Conservation (phyloP, 441 rosid species). For the Populus hybrid region DNA sequence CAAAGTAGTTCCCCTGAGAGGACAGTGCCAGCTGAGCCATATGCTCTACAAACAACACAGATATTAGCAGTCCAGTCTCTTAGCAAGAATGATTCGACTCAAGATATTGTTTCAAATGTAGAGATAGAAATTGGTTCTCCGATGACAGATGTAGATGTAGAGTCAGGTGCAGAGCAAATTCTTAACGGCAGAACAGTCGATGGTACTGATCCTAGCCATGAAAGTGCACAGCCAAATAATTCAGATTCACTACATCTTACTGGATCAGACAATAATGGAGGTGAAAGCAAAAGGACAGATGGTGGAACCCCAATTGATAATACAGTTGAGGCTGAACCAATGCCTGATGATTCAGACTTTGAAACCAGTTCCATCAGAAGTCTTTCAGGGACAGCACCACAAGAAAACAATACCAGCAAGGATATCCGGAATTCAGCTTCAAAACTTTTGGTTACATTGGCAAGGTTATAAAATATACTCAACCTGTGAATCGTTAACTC, state of each 20-base stretch:
- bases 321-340: constrained; percentile 20
- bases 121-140: constrained; percentile 25
- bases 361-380: constrained; percentile 25
- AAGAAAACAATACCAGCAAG: constrained; percentile 21
- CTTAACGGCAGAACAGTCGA: constrained; percentile 9
- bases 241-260: constrained; percentile 23
- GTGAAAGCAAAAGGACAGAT: constrained; percentile 27
- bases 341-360: constrained; percentile 20
- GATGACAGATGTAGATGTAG: constrained; percentile 14
- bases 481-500: background rate
- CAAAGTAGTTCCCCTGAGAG: constrained; percentile 27
- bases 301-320: constrained; percentile 22
- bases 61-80: constrained; percentile 23
- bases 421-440: constrained; percentile 26
- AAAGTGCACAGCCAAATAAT: constrained; percentile 23
- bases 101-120: constrained; percentile 21
- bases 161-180: constrained; percentile 27
- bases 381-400: constrained; percentile 22
- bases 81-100: constrained; percentile 21
- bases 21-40: constrained; percentile 14
- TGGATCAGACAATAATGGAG: constrained; percentile 22
- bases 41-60: constrained; percentile 26
- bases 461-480: constrained; percentile 30
- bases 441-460: constrained; percentile 17
- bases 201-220: constrained; percentile 24